Evolutionary conservation across 2,329 filamentous ascomycete genomes (phyloP).

Genomic region (Corniculantispora saksenae): DNA sequence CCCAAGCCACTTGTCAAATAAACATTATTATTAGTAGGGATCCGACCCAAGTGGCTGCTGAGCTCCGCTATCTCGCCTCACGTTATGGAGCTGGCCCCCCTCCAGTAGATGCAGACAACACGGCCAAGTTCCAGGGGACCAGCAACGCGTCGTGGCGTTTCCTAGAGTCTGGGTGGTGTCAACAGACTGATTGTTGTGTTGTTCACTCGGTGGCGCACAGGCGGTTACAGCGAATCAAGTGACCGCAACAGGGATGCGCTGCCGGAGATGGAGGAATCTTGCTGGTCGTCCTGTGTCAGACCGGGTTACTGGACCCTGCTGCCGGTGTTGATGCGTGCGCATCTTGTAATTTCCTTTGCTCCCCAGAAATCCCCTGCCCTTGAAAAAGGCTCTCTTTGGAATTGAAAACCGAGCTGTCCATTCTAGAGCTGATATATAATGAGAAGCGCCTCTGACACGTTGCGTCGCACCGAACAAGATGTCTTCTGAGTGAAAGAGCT

Average conservation of each 20-base stretch:
- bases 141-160: neutral
- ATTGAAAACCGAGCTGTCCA: too few relatives aligned
- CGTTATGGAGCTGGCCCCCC: neutral
- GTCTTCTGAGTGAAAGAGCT: neutral
- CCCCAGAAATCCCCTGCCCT: neutral
- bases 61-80: conserved; percentile 7
- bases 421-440: neutral
- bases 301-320: neutral
- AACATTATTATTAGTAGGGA: neutral
- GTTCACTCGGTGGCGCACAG: conserved; percentile 6
- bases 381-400: too few relatives aligned
- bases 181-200: neutral
- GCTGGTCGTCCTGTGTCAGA: neutral
- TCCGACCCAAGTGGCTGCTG: neutral
- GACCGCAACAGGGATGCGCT: conserved; percentile 1
- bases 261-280: neutral
- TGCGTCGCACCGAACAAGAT: neutral
- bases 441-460: neutral
- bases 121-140: conserved; percentile 1
- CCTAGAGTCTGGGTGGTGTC: neutral
- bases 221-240: conserved; percentile 10
- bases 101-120: neutral
- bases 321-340: neutral
- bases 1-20: neutral
- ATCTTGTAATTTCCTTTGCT: neutral